Evolutionary conservation across 2,329 filamentous ascomycete genomes (phyloP), one percentile per base, ranked within the genome.

Genomic region (Diaporthe destruens): DNA sequence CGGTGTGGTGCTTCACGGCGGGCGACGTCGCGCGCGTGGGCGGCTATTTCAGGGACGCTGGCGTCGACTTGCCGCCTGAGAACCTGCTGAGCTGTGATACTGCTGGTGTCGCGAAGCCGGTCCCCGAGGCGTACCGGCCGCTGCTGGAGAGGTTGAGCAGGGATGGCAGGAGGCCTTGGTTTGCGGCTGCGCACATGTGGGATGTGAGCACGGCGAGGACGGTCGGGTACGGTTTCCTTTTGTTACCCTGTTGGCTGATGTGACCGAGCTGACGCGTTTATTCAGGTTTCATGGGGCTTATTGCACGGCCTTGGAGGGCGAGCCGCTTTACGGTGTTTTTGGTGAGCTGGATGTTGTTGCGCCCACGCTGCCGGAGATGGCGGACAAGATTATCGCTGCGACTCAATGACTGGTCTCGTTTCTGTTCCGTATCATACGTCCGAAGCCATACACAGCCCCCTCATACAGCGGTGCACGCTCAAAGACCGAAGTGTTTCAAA

Each of bases 101-200:
- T 0, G 76, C 76, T 14, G 84, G 84, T 0, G 78, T 87, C 6
- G 85, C 83, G 7, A 89, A 89, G 76, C 87, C 87, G 0, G 82
- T 83, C 0, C 77, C 85, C 9, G 82, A 76, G 7, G 84, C 85
- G 0, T 89, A 89, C 76, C 75, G 77, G 75, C 80, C 82, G 3
- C 75, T 86, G 12, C 78, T 85, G 56, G 72, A 71, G 0, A 76
- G 76, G 0, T 80, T 84, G 65, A 81, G 81, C 69, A 61, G 56
- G 47, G 68, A 65, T 3, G 76, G 75, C 23, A 73, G 61, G 34
- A 67, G 59, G 61, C 75, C 76, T 3, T 89, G 87, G 87, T 89
- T 88, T 77, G 87, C 85, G 0, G 87, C 87, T 1, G 87, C 86
- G 18, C 87, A 89, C 80, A 85, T 87, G 82, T 89, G 87, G 87